Base-by-base conservation (phyloP, 2,329 filamentous ascomycete species). In the Colletotrichum sojae region DNA sequence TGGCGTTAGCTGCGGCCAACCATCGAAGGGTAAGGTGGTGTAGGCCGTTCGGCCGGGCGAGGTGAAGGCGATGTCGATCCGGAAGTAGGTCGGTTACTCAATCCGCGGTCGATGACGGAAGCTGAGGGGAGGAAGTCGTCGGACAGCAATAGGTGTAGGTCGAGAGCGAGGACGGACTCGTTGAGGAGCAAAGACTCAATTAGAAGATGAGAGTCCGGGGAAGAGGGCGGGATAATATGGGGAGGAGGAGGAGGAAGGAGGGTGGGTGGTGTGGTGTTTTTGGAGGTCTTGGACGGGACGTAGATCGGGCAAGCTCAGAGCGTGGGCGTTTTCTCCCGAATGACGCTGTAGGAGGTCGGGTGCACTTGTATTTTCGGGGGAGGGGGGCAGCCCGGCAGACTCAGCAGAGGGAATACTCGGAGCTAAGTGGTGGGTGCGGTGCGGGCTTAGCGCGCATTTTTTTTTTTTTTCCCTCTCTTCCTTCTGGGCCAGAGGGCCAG, bases 1-100 rank as follows among this genome's bases (percentile, higher is more conserved):
- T 84, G 82, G 83, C 83, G 72, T 73, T 79, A 77, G 75, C 54
- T 71, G 72, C 71, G 65, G 61, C 55, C 56, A 62, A 72, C 69
- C 71, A 72, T 72, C 64, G 71, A 71, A 66, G 51, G 60, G 61
- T 25, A 54, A 61, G 10, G 57, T 59, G 52, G 46, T 68, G 57
- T 10, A 68, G 67, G 64, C 67, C 67, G 62, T n/a, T 45, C 40
- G 60, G 56, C 58, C 67, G 45, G 45, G 51, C 25, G 27, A 61
- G 27, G 45, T 39, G 52, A 56, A 27, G 45, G 62, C 43, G 27
- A 16, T 25, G 43, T 61, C 55, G 48, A 52, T 62, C 56, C 60
- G 48, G 40, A 49, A 36, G 25, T 16, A 43, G 43, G 51, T 48
- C 57, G 43, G 31, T 39, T 59, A 31, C 36, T 31, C 9, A 48